These are phyloP conservation scores for Candida sp. DNA, from an alignment of 1,139 yeast genomes.

Conservation along the genomic window DNA sequence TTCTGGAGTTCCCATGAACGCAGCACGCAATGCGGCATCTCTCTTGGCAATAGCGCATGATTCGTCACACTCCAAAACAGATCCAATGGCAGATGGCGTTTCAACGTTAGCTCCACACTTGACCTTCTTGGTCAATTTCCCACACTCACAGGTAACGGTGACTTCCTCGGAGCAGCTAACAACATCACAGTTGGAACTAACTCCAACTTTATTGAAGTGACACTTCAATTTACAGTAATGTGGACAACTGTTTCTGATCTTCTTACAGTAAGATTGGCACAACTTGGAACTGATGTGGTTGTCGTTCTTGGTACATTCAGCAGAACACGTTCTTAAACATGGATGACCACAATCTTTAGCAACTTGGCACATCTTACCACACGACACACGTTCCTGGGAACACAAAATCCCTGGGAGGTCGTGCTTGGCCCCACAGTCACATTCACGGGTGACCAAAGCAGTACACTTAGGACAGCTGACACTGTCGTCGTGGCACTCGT, in stretches of 20 bases:
- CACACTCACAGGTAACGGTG: constrained; percentile 65
- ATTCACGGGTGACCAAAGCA: constrained; percentile 58
- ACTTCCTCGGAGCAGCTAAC: constrained; percentile 53
- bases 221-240: constrained; percentile 69
- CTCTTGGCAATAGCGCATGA: constrained; percentile 68
- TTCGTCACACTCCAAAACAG: constrained; percentile 62
- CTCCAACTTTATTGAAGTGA: constrained; percentile 55
- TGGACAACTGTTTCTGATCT: constrained; percentile 55
- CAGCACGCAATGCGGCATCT: constrained; percentile 64
- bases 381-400: constrained; percentile 69
- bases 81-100: constrained; percentile 31
- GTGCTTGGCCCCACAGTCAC: constrained; percentile 70
- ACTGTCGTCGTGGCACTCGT: constrained; percentile 73
- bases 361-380: constrained; percentile 70
- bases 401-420: constrained; percentile 71
- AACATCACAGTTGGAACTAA: constrained; percentile 40
- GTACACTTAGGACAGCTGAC: constrained; percentile 82
- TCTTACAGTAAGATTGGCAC: constrained; percentile 65
- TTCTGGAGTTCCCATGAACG: constrained; percentile 48
- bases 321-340: constrained; percentile 64
- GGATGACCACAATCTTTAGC: constrained; percentile 69
- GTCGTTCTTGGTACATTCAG: constrained; percentile 35
- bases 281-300: constrained; percentile 35
- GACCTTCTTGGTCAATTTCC: constrained; percentile 48
- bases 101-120: constrained; percentile 57